A percentile compares a stretch with the other conserved stretches of the same genome.
Evolutionary conservation across 2,329 filamentous ascomycete genomes (phyloP).

Genomic region (Diaporthe ilicicola): DNA sequence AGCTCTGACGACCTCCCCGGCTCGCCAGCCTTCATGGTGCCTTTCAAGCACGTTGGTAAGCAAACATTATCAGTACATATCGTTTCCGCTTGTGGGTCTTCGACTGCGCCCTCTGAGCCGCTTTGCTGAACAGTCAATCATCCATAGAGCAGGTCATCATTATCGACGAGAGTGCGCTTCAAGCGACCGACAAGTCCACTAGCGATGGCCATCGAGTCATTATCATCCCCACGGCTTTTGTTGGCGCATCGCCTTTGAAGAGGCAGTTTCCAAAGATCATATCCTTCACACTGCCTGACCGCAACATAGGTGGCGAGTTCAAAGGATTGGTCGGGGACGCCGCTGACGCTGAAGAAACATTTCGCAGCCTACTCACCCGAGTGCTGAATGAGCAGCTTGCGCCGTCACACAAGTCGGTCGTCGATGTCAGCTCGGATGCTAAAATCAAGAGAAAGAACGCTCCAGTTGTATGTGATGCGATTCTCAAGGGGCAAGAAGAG

Average conservation of each 20-base stretch:
- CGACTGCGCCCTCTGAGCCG: background rate
- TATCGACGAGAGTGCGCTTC: background rate
- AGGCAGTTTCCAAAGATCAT: background rate
- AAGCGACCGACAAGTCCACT: accelerated
- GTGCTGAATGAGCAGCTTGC: background rate
- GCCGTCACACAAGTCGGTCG: background rate
- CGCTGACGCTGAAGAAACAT: background rate
- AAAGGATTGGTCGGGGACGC: background rate
- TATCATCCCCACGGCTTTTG: background rate
- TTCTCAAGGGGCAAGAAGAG: background rate
- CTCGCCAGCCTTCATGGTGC: background rate
- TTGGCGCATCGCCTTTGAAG: background rate
- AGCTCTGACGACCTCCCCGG: background rate
- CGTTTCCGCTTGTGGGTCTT: background rate
- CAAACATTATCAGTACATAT: background rate
- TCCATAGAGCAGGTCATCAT: background rate
- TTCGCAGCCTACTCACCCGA: background rate
- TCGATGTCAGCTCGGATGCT: background rate
- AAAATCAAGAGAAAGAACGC: too few species aligned
- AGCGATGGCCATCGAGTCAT: background rate
- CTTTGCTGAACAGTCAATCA: background rate
- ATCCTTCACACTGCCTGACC: background rate
- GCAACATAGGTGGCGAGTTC: background rate
- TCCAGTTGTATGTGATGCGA: background rate
- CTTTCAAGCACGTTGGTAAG: background rate